phyloP scores from a whole-genome alignment of 352 stramenopile genomes.

The Pythium dissimile region DNA sequence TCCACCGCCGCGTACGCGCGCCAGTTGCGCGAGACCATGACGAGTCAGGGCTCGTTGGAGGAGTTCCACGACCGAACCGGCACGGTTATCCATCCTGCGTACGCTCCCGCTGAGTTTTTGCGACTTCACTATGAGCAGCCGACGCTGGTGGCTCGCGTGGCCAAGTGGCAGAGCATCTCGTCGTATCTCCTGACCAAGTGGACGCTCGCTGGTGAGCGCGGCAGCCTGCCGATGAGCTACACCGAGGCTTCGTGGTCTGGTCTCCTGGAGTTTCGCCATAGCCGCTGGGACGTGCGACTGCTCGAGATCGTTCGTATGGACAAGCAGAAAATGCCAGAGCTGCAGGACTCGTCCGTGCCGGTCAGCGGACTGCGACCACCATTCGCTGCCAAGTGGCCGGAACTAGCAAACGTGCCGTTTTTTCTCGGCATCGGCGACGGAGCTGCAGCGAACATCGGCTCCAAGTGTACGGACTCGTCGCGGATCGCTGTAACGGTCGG shows the following conservation, averaged over 20 bases:
- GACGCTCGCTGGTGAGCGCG: conserved; percentile 28
- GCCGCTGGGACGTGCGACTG: conserved; percentile 80
- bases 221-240: conserved; percentile 82
- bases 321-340: conserved; percentile 56
- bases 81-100: conserved; percentile 85
- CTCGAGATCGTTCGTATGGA: conserved; percentile 77
- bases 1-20: conserved; percentile 46
- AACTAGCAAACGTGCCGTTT: conserved; percentile 61
- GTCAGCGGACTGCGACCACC: conserved; percentile 46
- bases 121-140: conserved; percentile 69
- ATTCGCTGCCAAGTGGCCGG: conserved; percentile 73
- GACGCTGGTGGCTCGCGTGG: conserved; percentile 39
- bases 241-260: conserved; percentile 95
- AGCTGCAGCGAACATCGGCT: conserved; percentile 93
- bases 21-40: conserved; percentile 43
- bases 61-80: conserved; percentile 73
- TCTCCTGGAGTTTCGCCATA: conserved; percentile 87
- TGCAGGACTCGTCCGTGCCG: conserved; percentile 67
- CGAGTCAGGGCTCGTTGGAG: conserved; percentile 31
- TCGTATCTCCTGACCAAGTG: conserved; percentile 88
- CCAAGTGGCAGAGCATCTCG: conserved; percentile 89
- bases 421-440: conserved; percentile 92
- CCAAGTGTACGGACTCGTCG: conserved; percentile 85
- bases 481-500: conserved; percentile 93
- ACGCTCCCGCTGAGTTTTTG: conserved; percentile 87